Conservation (phyloP, 2,329 filamentous ascomycete genomes). For the Penicillium sp. region DNA sequence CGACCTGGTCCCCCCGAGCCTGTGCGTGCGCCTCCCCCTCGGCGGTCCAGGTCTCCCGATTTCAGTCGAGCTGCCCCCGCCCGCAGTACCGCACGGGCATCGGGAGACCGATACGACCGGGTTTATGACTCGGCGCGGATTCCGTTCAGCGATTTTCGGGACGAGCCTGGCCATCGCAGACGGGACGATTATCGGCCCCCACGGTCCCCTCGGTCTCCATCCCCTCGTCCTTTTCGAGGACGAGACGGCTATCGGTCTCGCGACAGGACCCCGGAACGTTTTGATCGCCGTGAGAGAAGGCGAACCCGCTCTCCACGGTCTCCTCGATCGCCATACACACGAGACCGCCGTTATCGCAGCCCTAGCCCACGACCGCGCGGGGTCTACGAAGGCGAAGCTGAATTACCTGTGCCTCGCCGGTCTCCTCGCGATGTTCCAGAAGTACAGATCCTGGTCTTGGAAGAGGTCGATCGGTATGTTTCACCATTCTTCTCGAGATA, state of each 20-base stretch:
- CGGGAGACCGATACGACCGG: constrained; percentile 44
- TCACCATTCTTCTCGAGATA: no score
- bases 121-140: constrained; percentile 31
- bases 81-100: constrained; percentile 27
- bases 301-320: constrained; percentile 57
- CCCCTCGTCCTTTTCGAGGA: constrained; percentile 54
- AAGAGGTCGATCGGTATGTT: constrained; percentile 59
- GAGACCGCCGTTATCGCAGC: constrained; percentile 62
- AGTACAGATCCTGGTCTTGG: constrained; percentile 76
- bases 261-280: constrained; percentile 44
- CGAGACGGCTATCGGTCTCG: constrained; percentile 57
- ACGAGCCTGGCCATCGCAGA: constrained; percentile 42
- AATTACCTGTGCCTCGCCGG: constrained; percentile 66
- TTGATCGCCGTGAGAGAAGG: constrained; percentile 52
- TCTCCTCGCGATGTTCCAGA: constrained; percentile 74
- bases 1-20: constrained; percentile 45
- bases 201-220: constrained; percentile 50
- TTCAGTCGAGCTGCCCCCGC: constrained; percentile 43
- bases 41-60: constrained; percentile 61
- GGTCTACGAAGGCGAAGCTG: constrained; percentile 53
- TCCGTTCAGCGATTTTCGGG: constrained; percentile 46
- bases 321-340: constrained; percentile 47
- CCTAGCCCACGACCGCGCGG: constrained; percentile 58
- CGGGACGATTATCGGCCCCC: constrained; percentile 61
- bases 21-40: constrained; percentile 34